Evolutionary conservation across 2,329 filamentous ascomycete species (phyloP).

Genomic region (Malbranchea zuffiana): DNA sequence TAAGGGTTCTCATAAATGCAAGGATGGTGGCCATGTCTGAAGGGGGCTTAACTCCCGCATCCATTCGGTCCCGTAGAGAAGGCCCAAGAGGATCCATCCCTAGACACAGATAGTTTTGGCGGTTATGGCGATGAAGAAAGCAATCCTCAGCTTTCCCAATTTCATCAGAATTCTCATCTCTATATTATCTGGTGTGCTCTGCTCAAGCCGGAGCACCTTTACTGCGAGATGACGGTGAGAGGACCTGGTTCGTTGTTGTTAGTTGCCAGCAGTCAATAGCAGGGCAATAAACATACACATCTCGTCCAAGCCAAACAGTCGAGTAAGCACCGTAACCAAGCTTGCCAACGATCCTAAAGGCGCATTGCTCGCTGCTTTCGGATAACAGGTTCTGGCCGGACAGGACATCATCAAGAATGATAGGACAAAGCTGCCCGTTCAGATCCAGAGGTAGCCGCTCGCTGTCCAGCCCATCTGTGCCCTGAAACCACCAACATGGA

Average conservation of each 20-base stretch:
- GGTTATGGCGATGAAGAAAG: constrained; percentile 10
- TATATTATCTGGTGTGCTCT: constrained; percentile 11
- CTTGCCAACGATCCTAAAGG: constrained; percentile 13
- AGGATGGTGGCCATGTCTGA: constrained; percentile 1
- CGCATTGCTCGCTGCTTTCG: constrained; percentile 5
- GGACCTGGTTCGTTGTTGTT: background rate
- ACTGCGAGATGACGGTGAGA: constrained; percentile 6
- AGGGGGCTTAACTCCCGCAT: background rate
- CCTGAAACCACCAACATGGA: no score
- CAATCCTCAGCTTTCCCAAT: constrained; percentile 9
- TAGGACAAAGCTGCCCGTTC: constrained; percentile 10
- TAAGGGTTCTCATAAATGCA: constrained; percentile 6
- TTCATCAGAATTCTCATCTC: constrained; percentile 12
- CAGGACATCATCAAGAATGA: constrained; percentile 12
- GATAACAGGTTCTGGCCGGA: constrained; percentile 9
- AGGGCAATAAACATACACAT: constrained; percentile 7
- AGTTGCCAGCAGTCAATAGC: background rate
- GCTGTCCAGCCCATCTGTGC: no score
- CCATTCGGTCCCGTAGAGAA: constrained; percentile 2
- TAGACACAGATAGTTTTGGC: constrained; percentile 11
- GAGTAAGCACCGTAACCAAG: constrained; percentile 12
- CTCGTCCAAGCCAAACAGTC: constrained; percentile 13
- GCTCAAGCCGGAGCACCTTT: constrained; percentile 5
- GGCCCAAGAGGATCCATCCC: constrained; percentile 10
- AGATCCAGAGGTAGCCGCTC: no score